phyloP scores from a whole-genome alignment of 129 eudicot genomes.

The Chrysanthemum seticuspe region DNA sequence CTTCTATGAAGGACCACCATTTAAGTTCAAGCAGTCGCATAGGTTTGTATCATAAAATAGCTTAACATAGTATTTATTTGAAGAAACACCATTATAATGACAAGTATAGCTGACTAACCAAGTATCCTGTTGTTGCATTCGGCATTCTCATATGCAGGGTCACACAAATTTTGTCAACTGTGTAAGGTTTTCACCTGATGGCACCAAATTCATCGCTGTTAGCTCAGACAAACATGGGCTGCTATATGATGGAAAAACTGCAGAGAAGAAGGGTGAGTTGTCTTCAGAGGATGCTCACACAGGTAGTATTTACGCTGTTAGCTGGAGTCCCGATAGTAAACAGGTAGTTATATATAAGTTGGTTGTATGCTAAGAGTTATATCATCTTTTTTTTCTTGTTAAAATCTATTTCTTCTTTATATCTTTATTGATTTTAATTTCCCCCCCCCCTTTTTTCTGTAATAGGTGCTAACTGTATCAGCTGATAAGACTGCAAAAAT shows the following conservation, averaged over 20 bases:
- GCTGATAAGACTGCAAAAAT: conserved; percentile 96
- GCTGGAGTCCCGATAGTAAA: conserved; percentile 98
- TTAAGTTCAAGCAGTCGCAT: conserved; percentile 86
- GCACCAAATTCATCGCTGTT: conserved; percentile 82
- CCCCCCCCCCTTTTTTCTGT: background rate
- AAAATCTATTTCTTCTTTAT: background rate
- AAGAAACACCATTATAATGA: background rate
- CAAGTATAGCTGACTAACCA: too few relatives aligned
- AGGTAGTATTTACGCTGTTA: conserved; percentile 95
- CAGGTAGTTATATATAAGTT: conserved; percentile 42
- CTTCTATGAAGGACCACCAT: conserved; percentile 96
- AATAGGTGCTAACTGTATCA: conserved; percentile 83
- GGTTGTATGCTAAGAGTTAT: background rate
- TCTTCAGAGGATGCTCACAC: conserved; percentile 79
- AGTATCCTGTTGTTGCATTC: background rate
- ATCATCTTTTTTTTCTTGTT: background rate
- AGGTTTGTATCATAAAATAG: conserved; percentile 42
- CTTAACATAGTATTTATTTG: background rate
- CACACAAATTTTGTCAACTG: conserved; percentile 93
- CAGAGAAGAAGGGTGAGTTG: conserved; percentile 75
- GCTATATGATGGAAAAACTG: conserved; percentile 85
- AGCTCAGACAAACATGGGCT: conserved; percentile 94
- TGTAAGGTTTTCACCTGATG: conserved; percentile 98
- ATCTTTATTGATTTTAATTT: background rate
- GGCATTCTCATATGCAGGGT: conserved; percentile 47